Percentiles rank a stretch among this genome's conserved stretches.
These are phyloP conservation scores for Bidens hawaiensis DNA, from an alignment of 140 eudicot species.

Conservation along the genomic window DNA sequence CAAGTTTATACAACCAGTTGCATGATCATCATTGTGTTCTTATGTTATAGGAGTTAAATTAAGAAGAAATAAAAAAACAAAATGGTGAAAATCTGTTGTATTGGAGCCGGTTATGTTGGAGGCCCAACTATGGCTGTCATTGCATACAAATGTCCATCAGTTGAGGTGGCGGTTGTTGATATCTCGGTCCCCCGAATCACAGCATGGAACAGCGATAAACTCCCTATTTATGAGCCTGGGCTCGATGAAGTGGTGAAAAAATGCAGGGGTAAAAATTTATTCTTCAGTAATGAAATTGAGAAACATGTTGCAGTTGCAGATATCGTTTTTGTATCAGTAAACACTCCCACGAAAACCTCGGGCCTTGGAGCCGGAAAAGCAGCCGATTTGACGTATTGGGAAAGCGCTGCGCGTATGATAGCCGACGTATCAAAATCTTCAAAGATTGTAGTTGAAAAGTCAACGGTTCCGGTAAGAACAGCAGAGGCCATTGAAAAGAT, in stretches of 20 bases:
- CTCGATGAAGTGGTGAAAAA: slow-evolving; percentile 47
- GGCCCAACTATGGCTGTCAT: slow-evolving; percentile 45
- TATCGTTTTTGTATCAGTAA: slow-evolving; percentile 51
- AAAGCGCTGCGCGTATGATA: slow-evolving; percentile 54
- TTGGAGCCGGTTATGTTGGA: slow-evolving; percentile 9
- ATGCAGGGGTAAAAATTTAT: slow-evolving; percentile 50
- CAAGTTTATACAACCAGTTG: background rate
- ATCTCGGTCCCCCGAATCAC: slow-evolving; percentile 36
- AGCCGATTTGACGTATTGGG: slow-evolving; percentile 51
- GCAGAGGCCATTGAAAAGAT: slow-evolving; percentile 57
- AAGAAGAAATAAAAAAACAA: background rate
- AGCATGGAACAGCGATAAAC: slow-evolving; percentile 52
- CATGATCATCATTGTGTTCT: background rate
- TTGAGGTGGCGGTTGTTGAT: slow-evolving; percentile 47
- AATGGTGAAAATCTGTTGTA: slow-evolving; percentile 12
- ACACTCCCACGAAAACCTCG: slow-evolving; percentile 41
- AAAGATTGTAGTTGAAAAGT: slow-evolving; percentile 51
- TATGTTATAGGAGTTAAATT: background rate
- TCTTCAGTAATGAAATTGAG: slow-evolving; percentile 45
- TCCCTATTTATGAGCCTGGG: slow-evolving; percentile 53
- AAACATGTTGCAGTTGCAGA: slow-evolving; percentile 44
- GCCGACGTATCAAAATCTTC: slow-evolving; percentile 52
- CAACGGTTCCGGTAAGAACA: slow-evolving; percentile 53
- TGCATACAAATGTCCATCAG: slow-evolving; percentile 45
- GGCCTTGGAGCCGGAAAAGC: slow-evolving; percentile 60